phyloP scores from a whole-genome alignment of 176 grass and related monocot genomes.

The Phyllostachys edulis region DNA sequence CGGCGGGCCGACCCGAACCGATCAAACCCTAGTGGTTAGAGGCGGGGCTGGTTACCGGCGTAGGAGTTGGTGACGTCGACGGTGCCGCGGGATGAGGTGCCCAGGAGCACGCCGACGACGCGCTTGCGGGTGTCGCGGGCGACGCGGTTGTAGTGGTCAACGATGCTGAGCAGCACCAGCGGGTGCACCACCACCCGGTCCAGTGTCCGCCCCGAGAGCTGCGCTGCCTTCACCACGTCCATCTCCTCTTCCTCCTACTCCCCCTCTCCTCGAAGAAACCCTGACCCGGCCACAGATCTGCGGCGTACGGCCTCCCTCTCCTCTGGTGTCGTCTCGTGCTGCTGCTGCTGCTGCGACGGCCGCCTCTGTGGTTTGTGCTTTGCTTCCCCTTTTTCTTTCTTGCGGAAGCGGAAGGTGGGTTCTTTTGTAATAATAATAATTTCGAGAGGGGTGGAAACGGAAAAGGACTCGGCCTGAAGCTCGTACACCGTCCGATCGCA shows the following conservation, averaged over 20 bases:
- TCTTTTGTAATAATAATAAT: neutral
- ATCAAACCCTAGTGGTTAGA: constrained; percentile 20
- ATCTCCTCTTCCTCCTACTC: constrained; percentile 36
- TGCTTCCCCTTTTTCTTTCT: constrained; percentile 42
- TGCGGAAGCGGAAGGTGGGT: constrained; percentile 37
- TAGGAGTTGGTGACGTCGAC: constrained; percentile 98
- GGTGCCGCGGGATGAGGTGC: constrained; percentile 63
- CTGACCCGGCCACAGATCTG: constrained; percentile 32
- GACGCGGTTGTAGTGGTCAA: constrained; percentile 99
- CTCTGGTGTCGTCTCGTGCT: neutral
- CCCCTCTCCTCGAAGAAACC: constrained; percentile 1
- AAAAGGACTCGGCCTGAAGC: neutral
- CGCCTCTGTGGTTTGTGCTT: constrained; percentile 30
- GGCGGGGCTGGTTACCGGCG: constrained; percentile 50
- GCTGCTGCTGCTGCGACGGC: constrained; percentile 28
- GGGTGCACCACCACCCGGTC: constrained; percentile 94
- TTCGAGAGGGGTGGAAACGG: neutral
- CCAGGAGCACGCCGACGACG: constrained; percentile 92
- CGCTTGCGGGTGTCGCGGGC: constrained; percentile 88
- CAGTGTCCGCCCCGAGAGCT: constrained; percentile 78
- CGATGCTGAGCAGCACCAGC: constrained; percentile 93
- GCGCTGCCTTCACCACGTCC: constrained; percentile 93
- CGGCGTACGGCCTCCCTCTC: neutral
- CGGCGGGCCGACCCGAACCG: neutral
- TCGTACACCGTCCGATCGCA: neutral